Conservation (phyloP, 2,329 filamentous ascomycete genomes). For the Sclerotinia glacialis region DNA sequence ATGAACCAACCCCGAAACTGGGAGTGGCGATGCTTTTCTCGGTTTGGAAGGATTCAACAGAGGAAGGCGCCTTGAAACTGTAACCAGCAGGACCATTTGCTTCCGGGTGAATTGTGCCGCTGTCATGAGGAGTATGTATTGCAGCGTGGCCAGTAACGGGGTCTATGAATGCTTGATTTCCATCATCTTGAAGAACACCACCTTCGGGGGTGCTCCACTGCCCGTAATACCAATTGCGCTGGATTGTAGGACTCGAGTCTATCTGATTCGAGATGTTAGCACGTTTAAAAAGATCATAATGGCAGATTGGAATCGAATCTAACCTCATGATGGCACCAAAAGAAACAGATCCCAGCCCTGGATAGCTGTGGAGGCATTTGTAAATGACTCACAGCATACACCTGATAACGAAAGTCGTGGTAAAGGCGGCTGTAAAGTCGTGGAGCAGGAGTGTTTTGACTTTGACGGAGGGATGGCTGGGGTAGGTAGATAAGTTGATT, state of each 20-base stretch:
- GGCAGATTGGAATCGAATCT: background rate
- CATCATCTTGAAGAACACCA: background rate
- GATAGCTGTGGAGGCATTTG: conserved; percentile 10
- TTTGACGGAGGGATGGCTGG: background rate
- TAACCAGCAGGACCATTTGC: too few relatives aligned
- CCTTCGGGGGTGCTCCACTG: background rate
- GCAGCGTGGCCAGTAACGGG: background rate
- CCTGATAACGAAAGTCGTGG: background rate
- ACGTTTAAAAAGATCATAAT: background rate
- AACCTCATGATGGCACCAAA: conserved; percentile 9
- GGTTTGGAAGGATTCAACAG: background rate
- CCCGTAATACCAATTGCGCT: conserved; percentile 5
- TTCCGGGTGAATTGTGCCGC: background rate
- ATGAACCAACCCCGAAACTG: background rate
- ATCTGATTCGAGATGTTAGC: background rate
- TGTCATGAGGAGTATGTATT: background rate
- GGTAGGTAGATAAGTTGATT: background rate
- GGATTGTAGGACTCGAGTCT: background rate
- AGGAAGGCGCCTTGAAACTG: background rate
- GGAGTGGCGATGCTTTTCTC: background rate
- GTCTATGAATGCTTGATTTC: background rate
- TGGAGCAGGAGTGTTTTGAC: background rate
- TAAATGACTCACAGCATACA: background rate
- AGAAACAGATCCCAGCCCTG: background rate
- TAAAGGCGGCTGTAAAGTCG: conserved; percentile 1